Conservation (phyloP, 345 rosid genomes). For the Dovyalis caffra region DNA sequence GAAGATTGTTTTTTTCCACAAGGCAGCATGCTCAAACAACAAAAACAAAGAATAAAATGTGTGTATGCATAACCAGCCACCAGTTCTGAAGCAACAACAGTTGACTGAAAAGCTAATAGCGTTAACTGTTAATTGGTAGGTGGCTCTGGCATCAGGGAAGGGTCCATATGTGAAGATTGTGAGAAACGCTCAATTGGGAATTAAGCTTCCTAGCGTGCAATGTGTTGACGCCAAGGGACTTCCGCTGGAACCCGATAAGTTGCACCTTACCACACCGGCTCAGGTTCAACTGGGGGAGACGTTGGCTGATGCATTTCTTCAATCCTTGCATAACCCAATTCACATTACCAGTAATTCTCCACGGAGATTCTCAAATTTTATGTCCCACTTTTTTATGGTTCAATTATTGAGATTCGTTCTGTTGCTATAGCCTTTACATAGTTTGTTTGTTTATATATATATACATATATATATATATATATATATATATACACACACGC, state of each 20-base stretch:
- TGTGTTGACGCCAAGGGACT: constrained; percentile 29
- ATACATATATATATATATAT: too few relatives aligned
- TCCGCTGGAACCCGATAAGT: constrained; percentile 24
- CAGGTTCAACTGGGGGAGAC: constrained; percentile 33
- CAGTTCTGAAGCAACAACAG: too few relatives aligned
- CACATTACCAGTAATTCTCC: not conserved
- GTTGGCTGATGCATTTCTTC: constrained; percentile 19
- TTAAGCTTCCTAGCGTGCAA: constrained; percentile 8
- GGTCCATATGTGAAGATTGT: constrained; percentile 19
- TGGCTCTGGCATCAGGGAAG: constrained; percentile 29
- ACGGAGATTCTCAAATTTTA: not conserved
- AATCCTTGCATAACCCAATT: not conserved
- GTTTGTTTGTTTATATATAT: too few relatives aligned
- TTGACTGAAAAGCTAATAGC: too few relatives aligned
- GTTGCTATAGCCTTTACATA: not conserved
- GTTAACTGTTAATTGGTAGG: constrained; percentile 7
- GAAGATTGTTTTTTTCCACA: too few relatives aligned
- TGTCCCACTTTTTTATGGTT: not conserved
- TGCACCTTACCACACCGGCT: constrained; percentile 33
- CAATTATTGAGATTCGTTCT: not conserved
- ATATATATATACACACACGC: too few relatives aligned
- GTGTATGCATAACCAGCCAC: too few relatives aligned
- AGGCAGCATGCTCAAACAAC: too few relatives aligned
- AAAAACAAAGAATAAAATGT: too few relatives aligned
- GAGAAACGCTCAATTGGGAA: constrained; percentile 20